phyloP scores from a whole-genome alignment of 257 asterid species.

The Jacaranda mimosifolia region DNA sequence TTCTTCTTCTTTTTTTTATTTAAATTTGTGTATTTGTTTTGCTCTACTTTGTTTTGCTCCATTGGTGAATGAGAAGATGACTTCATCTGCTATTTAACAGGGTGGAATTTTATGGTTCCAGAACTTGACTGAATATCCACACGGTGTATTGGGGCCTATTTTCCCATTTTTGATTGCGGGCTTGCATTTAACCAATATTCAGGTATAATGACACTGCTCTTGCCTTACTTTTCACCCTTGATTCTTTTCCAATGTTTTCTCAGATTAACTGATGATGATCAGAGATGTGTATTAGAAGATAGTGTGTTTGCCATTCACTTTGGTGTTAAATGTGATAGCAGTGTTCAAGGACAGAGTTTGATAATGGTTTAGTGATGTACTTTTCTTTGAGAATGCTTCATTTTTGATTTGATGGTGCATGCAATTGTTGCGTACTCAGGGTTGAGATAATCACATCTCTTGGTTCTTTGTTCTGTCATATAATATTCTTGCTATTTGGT shows the following conservation, averaged over 20 bases:
- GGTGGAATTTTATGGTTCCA: constrained; percentile 95
- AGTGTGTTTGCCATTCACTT: constrained; percentile 14
- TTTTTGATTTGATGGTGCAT: constrained; percentile 12
- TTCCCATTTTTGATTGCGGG: constrained; percentile 78
- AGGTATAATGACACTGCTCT: constrained; percentile 57
- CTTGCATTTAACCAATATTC: constrained; percentile 74
- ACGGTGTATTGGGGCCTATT: constrained; percentile 76
- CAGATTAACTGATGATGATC: constrained; percentile 7
- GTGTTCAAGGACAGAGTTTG: background rate
- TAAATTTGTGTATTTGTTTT: too few species aligned
- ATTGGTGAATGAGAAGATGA: constrained; percentile 22
- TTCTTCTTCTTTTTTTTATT: background rate
- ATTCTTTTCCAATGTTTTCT: constrained; percentile 5
- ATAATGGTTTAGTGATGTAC: constrained; percentile 27
- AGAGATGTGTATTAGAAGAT: constrained; percentile 23
- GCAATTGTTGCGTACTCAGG: constrained; percentile 3
- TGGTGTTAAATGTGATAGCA: constrained; percentile 6
- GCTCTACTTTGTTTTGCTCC: constrained; percentile 4
- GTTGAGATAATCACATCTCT: background rate
- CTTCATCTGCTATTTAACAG: constrained; percentile 52
- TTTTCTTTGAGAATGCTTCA: constrained; percentile 4
- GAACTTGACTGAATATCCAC: constrained; percentile 80
- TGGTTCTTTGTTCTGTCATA: constrained; percentile 7
- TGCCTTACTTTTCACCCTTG: constrained; percentile 19
- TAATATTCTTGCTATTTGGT: constrained; percentile 6